These are phyloP conservation scores for Fusarium sp. DNA, from an alignment of 2,329 filamentous ascomycete genomes.

Conservation along the genomic window DNA sequence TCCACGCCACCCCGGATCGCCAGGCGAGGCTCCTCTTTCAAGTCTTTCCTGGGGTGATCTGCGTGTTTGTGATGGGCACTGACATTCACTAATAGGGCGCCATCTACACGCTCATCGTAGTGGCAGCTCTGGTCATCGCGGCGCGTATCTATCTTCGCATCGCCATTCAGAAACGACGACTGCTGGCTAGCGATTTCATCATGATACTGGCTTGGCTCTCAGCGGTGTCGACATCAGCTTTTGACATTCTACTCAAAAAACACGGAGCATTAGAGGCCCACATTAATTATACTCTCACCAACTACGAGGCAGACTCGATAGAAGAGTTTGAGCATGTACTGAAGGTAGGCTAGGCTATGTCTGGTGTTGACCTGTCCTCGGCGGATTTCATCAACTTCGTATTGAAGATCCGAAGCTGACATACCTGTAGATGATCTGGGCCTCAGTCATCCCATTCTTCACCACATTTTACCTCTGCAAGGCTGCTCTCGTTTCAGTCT, in stretches of 20 bases:
- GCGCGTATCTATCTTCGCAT: constrained; percentile 1
- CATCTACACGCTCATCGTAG: constrained; percentile 4
- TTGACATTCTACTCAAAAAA: not conserved
- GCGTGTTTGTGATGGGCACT: not conserved
- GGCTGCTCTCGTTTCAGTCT: constrained; percentile 5
- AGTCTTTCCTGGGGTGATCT: not conserved
- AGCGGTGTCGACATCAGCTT: not conserved
- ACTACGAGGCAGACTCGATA: not conserved
- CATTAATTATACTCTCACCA: not conserved
- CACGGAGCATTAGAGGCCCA: not conserved
- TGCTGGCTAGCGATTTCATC: not conserved
- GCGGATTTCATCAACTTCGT: not conserved
- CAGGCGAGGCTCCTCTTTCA: not conserved
- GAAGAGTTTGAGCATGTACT: not conserved
- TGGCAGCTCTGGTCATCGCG: not conserved
- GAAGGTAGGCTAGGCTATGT: not conserved
- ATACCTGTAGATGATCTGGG: constrained; percentile 1
- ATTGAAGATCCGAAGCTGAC: not conserved
- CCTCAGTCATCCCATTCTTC: constrained; percentile 1
- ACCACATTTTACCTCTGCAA: constrained; percentile 20
- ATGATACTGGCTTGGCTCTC: constrained; percentile 2
- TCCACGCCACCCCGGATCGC: not conserved
- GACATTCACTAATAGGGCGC: not conserved
- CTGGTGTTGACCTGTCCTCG: not conserved
- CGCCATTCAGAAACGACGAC: not conserved